Evolutionary conservation across 2,329 filamentous ascomycete genomes (phyloP), one percentile per base, ranked within the genome.

Genomic region (Amauroascus niger): DNA sequence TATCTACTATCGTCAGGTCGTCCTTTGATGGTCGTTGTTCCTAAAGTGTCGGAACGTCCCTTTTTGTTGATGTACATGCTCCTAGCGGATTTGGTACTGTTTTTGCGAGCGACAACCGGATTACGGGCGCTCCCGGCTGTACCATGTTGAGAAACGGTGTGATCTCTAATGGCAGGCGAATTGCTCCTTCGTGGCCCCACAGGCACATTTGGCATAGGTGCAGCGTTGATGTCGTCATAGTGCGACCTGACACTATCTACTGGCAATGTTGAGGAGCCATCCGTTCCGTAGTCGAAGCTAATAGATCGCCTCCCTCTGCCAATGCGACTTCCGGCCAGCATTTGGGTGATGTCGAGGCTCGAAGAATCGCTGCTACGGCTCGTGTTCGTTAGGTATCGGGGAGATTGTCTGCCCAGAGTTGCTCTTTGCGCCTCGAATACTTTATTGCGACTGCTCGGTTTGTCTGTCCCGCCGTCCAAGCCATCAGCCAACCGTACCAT

Each of bases 171-270:
- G 2, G 66, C 66, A 53, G 69, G 62, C 22, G 74, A 71, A 40
- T 70, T 71, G 44, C 69, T 62, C 59, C 78, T 73, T 58, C 88
- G 81, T 54, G 90, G 88, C 4, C 90, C 90, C 47, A 79, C 84
- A 32, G 88, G 88, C 33, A 96, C 78, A 26, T 83, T 90, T 4
- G 91, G 91, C 35, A 85, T 91, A 13, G 91, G 90, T 24, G 89
- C 90, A 49, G 88, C 86, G 65, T 93, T 86, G 70, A 84, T 82
- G 62, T 85, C 80, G 49, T 70, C 56, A 52, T 58, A 60, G 26
- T 41, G 43, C 20, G 43, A 33, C 22, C 33, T 35, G 24, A n/a
- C 28, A 35, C 26, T 22, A 43, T 53, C 51, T 11, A 49, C 14
- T 16, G 51, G 26, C 20, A 32, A 22, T 35, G n/a, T 48, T 6